Conservation (phyloP, 1,139 yeast genomes). For the Blastobotrys apis region DNA sequence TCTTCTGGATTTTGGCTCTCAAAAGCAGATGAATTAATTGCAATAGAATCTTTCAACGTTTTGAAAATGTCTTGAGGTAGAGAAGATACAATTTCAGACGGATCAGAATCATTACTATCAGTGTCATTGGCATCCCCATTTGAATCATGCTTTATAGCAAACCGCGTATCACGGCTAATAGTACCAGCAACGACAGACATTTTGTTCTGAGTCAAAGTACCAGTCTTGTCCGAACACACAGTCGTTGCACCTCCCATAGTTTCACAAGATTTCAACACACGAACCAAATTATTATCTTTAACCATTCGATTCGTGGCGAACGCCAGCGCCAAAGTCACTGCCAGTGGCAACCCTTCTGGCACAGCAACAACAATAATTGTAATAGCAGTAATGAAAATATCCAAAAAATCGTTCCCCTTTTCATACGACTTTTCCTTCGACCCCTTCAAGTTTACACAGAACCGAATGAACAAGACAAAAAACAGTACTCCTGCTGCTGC, state of each 20-base stretch:
- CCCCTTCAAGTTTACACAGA: conserved; percentile 60
- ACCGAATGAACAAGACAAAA: conserved; percentile 71
- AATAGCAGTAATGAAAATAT: conserved; percentile 83
- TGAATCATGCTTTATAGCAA: conserved; percentile 31
- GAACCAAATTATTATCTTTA: conserved; percentile 90
- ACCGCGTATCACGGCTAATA: conserved; percentile 46
- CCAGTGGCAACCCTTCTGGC: conserved; percentile 96
- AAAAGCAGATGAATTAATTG: conserved; percentile 84
- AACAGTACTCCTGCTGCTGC: conserved; percentile 78
- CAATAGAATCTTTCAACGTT: conserved; percentile 56
- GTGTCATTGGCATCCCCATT: conserved; percentile 16
- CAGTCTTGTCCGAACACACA: conserved; percentile 94
- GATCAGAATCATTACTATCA: conserved; percentile 18
- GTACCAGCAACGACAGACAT: conserved; percentile 85
- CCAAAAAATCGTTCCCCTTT: conserved; percentile 80
- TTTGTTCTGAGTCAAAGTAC: conserved; percentile 86
- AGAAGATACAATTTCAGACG: conserved; percentile 36
- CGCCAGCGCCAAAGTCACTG: conserved; percentile 92
- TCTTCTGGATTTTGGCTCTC: conserved; percentile 47
- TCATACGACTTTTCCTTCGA: conserved; percentile 52
- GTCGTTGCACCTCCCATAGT: conserved; percentile 99
- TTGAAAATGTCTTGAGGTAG: conserved; percentile 35
- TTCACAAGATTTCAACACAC: conserved; percentile 90
- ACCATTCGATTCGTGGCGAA: conserved; percentile 99
- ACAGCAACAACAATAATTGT: conserved; percentile 96